Conservation (phyloP, 2,329 filamentous ascomycete genomes). For the Cercospora berteroae region DNA sequence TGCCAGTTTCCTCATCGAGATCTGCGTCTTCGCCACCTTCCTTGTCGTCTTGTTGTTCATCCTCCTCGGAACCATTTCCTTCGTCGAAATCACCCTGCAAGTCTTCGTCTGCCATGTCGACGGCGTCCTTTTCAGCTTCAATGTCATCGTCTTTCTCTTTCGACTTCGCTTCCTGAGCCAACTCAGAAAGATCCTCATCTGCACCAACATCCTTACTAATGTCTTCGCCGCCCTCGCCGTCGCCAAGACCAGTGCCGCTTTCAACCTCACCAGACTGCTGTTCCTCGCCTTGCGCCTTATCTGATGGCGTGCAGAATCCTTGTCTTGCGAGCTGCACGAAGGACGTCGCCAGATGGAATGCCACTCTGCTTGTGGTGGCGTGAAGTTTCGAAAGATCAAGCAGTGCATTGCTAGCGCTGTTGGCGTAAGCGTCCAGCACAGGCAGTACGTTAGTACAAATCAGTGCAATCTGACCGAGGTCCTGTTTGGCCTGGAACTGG, state of each 20-base stretch:
- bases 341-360: slow-evolving; percentile 70
- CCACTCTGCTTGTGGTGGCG: slow-evolving; percentile 67
- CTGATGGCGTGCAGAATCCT: slow-evolving; percentile 87
- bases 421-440: slow-evolving; percentile 70
- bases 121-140: slow-evolving; percentile 77
- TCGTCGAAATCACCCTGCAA: slow-evolving; percentile 81
- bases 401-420: slow-evolving; percentile 60
- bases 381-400: slow-evolving; percentile 64
- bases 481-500: background rate
- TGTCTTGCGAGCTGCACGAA: slow-evolving; percentile 77
- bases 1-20: slow-evolving; percentile 65
- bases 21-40: slow-evolving; percentile 58
- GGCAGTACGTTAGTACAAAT: slow-evolving; percentile 52
- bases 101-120: slow-evolving; percentile 91
- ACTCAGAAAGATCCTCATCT: slow-evolving; percentile 87
- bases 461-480: background rate
- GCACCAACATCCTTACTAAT: slow-evolving; percentile 96
- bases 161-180: slow-evolving; percentile 70
- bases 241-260: slow-evolving; percentile 86
- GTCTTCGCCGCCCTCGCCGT: slow-evolving; percentile 92
- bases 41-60: slow-evolving; percentile 64
- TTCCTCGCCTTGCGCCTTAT: slow-evolving; percentile 56
- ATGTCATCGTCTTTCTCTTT: slow-evolving; percentile 61
- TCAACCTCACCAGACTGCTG: slow-evolving; percentile 70
- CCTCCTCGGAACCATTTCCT: slow-evolving; percentile 46